Base-by-base conservation (phyloP, 2,329 filamentous ascomycete species). In the Parastagonospora nodorum region DNA sequence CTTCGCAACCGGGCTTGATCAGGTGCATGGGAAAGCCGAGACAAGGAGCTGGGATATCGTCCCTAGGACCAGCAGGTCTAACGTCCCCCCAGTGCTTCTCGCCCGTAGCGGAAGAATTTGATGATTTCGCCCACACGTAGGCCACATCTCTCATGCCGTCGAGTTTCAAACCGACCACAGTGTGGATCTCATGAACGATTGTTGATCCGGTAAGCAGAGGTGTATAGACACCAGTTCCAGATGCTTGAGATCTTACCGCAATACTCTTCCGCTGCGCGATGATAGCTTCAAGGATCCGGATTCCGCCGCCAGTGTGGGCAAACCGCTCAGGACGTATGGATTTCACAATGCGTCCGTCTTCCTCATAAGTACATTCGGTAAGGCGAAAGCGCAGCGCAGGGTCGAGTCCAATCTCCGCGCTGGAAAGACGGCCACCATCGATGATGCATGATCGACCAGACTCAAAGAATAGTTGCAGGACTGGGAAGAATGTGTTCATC, bases 401-500 rank as follows among this genome's bases (percentile, higher is more conserved):
- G 39, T 71, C 68, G n/a, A 69, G 47, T 30, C 60, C 62, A 28
- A 69, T 27, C 6, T 29, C 30, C 4, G 60, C 59, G 28, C 48
- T 51, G 10, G 58, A 45, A 11, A 60, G 53, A 9, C 41, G 41
- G 8, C 52, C 45, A 8, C 57, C 55, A 12, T 66, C 59, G 28
- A 71, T 65, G 2, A 57, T 64, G 47, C 60, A 67, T 0, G 66
- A 67, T 8, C 53, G 54, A 4, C 66, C 64, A 12, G 67, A 71
- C 33, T 60, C 61, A 43, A 69, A 69, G 49, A 67, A 69, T 14
- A 69, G 49, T 45, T 69, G 67, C 0, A 71, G 37, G n/a, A 57
- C 56, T 1, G 66, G 58, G 42, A 67, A 67, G 57, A 69, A 67
- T 0, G 61, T 67, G 31, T 67, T 66, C 51, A 69, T 41, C 6